Conservation (phyloP, 192 early-diverging fungal species). For the Allomyces arbusculus region DNA sequence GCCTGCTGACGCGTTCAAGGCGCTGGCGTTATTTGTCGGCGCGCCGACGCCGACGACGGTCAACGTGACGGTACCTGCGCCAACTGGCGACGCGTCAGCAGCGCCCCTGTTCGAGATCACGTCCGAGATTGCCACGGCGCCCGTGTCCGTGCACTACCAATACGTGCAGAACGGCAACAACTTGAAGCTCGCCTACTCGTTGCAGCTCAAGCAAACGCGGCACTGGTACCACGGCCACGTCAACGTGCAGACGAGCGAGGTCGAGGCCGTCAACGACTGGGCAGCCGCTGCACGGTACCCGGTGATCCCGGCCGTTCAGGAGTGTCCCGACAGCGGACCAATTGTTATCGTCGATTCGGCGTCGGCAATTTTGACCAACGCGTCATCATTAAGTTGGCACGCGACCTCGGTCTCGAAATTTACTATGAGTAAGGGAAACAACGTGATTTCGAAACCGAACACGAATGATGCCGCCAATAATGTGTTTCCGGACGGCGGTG, state of each 20-base stretch:
- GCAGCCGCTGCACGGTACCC: conserved; percentile 53
- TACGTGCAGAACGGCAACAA: too few relatives aligned
- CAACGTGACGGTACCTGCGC: too few relatives aligned
- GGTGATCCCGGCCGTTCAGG: conserved; percentile 54
- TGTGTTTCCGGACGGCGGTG: neutral
- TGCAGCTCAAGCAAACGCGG: conserved; percentile 51
- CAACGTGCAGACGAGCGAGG: conserved; percentile 30
- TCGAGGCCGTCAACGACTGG: conserved; percentile 65
- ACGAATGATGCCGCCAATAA: conserved; percentile 31
- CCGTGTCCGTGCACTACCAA: too few relatives aligned
- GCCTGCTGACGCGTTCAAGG: too few relatives aligned
- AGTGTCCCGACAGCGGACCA: conserved; percentile 37
- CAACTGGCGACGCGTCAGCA: too few relatives aligned
- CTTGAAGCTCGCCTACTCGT: neutral
- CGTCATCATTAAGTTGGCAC: conserved; percentile 52
- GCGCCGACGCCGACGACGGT: too few relatives aligned
- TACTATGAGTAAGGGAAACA: conserved; percentile 72
- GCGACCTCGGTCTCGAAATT: conserved; percentile 2
- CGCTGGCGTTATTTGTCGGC: too few relatives aligned
- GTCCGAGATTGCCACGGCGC: too few relatives aligned
- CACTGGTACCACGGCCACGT: conserved; percentile 66
- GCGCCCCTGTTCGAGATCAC: too few relatives aligned
- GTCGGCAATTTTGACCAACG: conserved; percentile 19
- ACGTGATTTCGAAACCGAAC: conserved; percentile 76
- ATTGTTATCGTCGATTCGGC: conserved; percentile 33